A percentile compares a stretch with the other conserved stretches of the same genome.
phyloP scores from a whole-genome alignment of 177 flowering plant species.

The Vitis hybrid region DNA sequence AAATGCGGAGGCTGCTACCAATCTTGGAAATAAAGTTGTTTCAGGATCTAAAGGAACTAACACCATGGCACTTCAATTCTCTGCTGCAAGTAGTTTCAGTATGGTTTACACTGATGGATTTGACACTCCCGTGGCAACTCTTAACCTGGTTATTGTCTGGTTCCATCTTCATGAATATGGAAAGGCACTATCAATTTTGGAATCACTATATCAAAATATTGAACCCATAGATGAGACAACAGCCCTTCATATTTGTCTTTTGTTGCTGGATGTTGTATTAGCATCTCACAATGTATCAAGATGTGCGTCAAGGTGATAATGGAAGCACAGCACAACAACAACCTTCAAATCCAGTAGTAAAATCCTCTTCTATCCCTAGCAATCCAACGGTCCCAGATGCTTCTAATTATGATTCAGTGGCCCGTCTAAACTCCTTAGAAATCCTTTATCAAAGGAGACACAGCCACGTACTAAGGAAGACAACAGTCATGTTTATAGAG shows the following conservation, averaged over 20 bases:
- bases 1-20: slow-evolving; percentile 43
- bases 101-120: slow-evolving; percentile 57
- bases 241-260: slow-evolving; percentile 71
- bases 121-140: slow-evolving; percentile 66
- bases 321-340: slow-evolving; percentile 49
- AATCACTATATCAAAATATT: slow-evolving; percentile 77
- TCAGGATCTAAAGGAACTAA: slow-evolving; percentile 51
- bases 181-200: slow-evolving; percentile 72
- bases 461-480: background rate
- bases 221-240: slow-evolving; percentile 83
- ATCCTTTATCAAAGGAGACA: slow-evolving; percentile 67
- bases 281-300: slow-evolving; percentile 62
- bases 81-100: slow-evolving; percentile 33
- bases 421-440: slow-evolving; percentile 25
- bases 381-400: slow-evolving; percentile 44
- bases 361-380: slow-evolving; percentile 46
- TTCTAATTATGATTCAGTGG: slow-evolving; percentile 36
- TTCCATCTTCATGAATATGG: slow-evolving; percentile 79
- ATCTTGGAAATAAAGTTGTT: slow-evolving; percentile 38
- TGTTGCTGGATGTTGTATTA: slow-evolving; percentile 75
- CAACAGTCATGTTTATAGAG: too few species aligned
- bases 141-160: slow-evolving; percentile 73
- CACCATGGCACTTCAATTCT: slow-evolving; percentile 24
- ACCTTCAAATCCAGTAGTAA: slow-evolving; percentile 40
- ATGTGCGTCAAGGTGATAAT: slow-evolving; percentile 65